These are phyloP conservation scores for Rhodotorula taiwanensis DNA, from an alignment of 768 basidiomycete genomes.

Conservation along the genomic window DNA sequence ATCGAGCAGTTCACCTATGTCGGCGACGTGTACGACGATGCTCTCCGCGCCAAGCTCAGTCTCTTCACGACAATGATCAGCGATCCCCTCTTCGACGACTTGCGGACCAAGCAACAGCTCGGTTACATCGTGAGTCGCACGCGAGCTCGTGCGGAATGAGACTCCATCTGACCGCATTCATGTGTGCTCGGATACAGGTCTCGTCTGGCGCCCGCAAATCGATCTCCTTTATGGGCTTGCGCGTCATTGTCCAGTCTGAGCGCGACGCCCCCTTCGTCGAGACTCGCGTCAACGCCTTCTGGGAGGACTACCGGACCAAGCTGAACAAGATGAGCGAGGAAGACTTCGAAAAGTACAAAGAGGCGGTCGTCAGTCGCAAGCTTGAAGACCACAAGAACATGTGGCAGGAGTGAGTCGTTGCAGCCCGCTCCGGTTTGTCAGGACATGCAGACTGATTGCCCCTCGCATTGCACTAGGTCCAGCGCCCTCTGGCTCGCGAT, in stretches of 20 bases:
- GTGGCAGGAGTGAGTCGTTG: slow-evolving; percentile 57
- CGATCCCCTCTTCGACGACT: slow-evolving; percentile 85
- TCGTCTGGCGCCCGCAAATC: slow-evolving; percentile 50
- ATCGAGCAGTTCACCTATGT: slow-evolving; percentile 78
- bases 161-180: neutral
- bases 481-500: slow-evolving; percentile 64
- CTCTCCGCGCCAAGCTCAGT: slow-evolving; percentile 58
- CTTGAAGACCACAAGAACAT: slow-evolving; percentile 83
- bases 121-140: slow-evolving; percentile 71
- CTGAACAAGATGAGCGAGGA: slow-evolving; percentile 63
- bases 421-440: neutral
- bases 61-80: slow-evolving; percentile 74
- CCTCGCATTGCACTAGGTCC: slow-evolving; percentile 36
- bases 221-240: slow-evolving; percentile 65
- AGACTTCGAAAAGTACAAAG: slow-evolving; percentile 72
- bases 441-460: neutral
- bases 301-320: slow-evolving; percentile 62
- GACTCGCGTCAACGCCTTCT: slow-evolving; percentile 77
- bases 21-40: slow-evolving; percentile 61
- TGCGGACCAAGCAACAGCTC: slow-evolving; percentile 90
- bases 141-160: neutral
- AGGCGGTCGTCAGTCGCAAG: slow-evolving; percentile 70
- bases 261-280: slow-evolving; percentile 72
- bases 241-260: slow-evolving; percentile 84
- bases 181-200: slow-evolving; percentile 46